Evolutionary conservation across 345 rosid species (phyloP), one percentile per base, ranked within the genome.

Genomic region (Trapa bicornis): DNA sequence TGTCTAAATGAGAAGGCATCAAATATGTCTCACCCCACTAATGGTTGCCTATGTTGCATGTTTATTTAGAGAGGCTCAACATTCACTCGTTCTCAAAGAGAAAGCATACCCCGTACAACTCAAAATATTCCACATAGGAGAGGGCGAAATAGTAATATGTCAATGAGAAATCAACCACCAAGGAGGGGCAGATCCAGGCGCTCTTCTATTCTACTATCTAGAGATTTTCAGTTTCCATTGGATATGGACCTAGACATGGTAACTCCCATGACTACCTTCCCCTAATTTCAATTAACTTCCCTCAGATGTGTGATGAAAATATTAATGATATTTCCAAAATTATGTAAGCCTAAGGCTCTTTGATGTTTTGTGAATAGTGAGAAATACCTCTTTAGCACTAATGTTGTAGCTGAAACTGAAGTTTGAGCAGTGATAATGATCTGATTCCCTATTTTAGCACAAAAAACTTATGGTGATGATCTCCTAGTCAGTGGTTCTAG

Each of bases 191-290:
- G 80, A 37, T 68, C 76, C 66, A 79, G 79, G 68, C 82, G 72
- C 39, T 61, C 86, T 69, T 70, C 86, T 67, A 70, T 74, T 32
- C 69, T 73, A 43, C 54, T 76, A 74, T 64, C 81, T 12, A 73
- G 85, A 78, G 74, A 74, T 75, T 70, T 86, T 67, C 84, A 64
- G n/a, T 93, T 90, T 77, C 86, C 94, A 70, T 66, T 68, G 71
- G 76, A 72, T 71, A 85, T 88, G 97, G 87, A 79, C 71, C 57
- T 88, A 32, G 96, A 88, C 43, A 75, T 69, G 96, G 98, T 93
- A 93, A n/a, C 36, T 68, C 32, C 47, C 37, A 58, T 65, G 4
- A 14, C 17, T 56, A 48, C 37, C 69, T 54, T 65, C 32, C 61
- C 36, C 35, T n/a, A 13, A 47, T n/a, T 45, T 67, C 48, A 16